Percentiles rank a stretch among this genome's conserved stretches.
Conservation (phyloP, 129 eudicot species). For the Pulicaria dysenterica region DNA sequence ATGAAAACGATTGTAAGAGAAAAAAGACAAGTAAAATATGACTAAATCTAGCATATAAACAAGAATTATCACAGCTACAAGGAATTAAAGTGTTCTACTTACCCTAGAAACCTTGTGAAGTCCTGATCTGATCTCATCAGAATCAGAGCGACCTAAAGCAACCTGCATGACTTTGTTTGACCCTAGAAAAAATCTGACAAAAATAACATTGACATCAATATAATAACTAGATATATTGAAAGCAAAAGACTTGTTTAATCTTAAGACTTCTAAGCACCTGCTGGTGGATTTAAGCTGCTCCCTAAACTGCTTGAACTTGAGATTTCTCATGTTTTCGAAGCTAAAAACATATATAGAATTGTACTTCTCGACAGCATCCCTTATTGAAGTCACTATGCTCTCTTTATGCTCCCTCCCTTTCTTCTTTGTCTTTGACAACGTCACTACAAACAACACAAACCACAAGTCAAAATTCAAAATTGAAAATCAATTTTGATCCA, state of each 20-base stretch:
- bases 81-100: neutral
- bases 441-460: slow-evolving; percentile 53
- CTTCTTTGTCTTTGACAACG: slow-evolving; percentile 96
- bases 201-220: neutral
- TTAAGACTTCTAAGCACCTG: slow-evolving; percentile 48
- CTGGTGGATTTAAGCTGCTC: slow-evolving; percentile 73
- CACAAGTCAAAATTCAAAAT: no score
- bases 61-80: neutral
- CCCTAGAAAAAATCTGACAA: slow-evolving; percentile 80
- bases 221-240: neutral
- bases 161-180: slow-evolving; percentile 99
- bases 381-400: slow-evolving; percentile 62
- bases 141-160: slow-evolving; percentile 75
- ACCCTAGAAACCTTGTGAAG: slow-evolving; percentile 86
- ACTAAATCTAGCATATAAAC: neutral
- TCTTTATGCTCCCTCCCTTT: slow-evolving; percentile 96
- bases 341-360: slow-evolving; percentile 70
- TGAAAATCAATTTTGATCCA: no score
- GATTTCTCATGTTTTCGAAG: slow-evolving; percentile 95
- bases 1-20: neutral
- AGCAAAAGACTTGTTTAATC: no score
- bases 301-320: slow-evolving; percentile 91
- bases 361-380: slow-evolving; percentile 76
- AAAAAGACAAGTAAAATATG: neutral
- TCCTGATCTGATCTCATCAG: slow-evolving; percentile 76